Evolutionary conservation across 192 early-diverging fungal genomes (phyloP).

Genomic region (Rhizoclosmatium globosum): DNA sequence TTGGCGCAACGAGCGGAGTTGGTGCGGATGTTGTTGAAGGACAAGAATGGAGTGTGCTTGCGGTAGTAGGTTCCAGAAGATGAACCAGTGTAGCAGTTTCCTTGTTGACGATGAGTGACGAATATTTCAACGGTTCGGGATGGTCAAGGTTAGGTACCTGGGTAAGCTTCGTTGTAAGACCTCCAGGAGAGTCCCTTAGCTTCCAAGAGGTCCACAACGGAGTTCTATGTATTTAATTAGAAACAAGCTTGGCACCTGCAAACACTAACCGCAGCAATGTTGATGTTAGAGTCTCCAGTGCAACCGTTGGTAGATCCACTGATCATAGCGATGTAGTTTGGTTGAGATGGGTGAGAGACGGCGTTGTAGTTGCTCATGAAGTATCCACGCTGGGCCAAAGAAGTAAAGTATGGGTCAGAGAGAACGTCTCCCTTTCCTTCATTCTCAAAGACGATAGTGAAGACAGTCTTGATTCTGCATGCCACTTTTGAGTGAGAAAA

Average conservation of each 20-base stretch:
- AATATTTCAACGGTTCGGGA: too few species aligned
- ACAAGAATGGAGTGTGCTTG: slow-evolving; percentile 80
- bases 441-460: slow-evolving; percentile 49
- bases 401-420: slow-evolving; percentile 42
- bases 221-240: slow-evolving; percentile 8
- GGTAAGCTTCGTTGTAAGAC: slow-evolving; percentile 69
- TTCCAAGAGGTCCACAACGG: slow-evolving; percentile 64
- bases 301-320: slow-evolving; percentile 56
- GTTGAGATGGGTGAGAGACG: slow-evolving; percentile 70
- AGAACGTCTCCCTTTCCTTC: slow-evolving; percentile 36
- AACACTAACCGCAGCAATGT: slow-evolving; percentile 43
- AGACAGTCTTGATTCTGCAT: slow-evolving; percentile 16
- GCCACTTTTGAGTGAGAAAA: not conserved
- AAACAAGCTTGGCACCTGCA: too few species aligned
- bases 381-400: slow-evolving; percentile 49
- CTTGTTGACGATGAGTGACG: not conserved
- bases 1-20: slow-evolving; percentile 70
- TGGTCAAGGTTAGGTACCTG: slow-evolving; percentile 8
- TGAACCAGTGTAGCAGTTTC: slow-evolving; percentile 52
- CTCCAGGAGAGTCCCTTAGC: slow-evolving; percentile 66
- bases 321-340: slow-evolving; percentile 77
- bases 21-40: slow-evolving; percentile 57
- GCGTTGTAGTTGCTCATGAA: slow-evolving; percentile 67
- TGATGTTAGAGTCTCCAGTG: slow-evolving; percentile 51
- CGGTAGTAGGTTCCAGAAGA: slow-evolving; percentile 57